Base-by-base conservation (phyloP, 176 grass and related monocot species). In the Musa troglodytarum region DNA sequence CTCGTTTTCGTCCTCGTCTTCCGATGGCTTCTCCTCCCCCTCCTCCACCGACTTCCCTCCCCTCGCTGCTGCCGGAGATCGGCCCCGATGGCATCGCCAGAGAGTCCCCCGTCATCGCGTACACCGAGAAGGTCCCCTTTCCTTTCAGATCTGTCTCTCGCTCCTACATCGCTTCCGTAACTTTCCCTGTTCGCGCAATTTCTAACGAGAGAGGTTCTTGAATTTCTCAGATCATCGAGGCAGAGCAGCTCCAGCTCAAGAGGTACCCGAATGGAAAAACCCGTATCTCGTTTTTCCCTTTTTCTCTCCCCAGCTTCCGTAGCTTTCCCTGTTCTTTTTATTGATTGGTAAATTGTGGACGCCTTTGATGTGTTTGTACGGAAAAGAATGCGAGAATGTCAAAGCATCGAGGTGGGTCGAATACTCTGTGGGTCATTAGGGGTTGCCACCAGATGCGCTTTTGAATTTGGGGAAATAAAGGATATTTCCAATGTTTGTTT, bases 231-330 rank as follows among this genome's bases (percentile, higher is more conserved):
- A 70, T 89, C 43, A 98, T 98, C 62, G 83, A 76, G 82, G 95
- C 87, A 68, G 95, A 87, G 82, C 84, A 98, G 84, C 84, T 98
- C 50, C 95, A 93, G 79, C 86, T 98, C 49, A 93, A 93, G 74
- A 98, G 90, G 95, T 98, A 83, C 81, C 68, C 72, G 21, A 53
- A 52, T 50, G 26, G 49, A n/a, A 19, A 50, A 54, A 65, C 49
- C 17, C 68, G 0, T 22, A n/a, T 54, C 24, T 74, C 59, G 65
- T 13, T 11, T 71, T 64, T 58, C 76, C 52, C 70, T 75, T 62
- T 52, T 68, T 71, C 26, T 71, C 50, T 28, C 70, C 10, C 66
- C 63, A 77, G 16, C 66, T 79, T 29, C 56, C 1, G 74, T 10
- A 69, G 59, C 54, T 81, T 49, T 65, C 75, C 56, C 68, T 66